A percentile compares a stretch with the other conserved stretches of the same genome.
These are phyloP conservation scores for Phialophora macrospora DNA, from an alignment of 2,329 filamentous ascomycete species.

Conservation along the genomic window DNA sequence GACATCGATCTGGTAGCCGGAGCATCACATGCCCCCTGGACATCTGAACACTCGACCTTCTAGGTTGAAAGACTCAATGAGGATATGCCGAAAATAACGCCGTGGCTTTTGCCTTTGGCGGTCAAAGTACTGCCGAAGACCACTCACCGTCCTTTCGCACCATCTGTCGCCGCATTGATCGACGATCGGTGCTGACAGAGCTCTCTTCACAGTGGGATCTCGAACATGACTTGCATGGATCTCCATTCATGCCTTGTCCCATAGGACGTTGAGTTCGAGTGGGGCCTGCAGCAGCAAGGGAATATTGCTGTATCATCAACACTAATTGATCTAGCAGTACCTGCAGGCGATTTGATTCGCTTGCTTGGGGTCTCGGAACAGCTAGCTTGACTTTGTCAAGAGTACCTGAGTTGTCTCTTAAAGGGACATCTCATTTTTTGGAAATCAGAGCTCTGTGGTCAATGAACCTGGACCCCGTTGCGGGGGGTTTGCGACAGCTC, in stretches of 20 bases:
- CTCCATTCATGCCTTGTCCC: slow-evolving; percentile 1
- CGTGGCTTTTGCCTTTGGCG: not conserved
- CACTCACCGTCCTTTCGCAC: not conserved
- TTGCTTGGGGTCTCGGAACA: not conserved
- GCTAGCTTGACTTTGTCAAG: not conserved
- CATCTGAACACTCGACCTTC: not conserved
- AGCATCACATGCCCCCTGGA: not conserved
- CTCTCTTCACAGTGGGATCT: not conserved
- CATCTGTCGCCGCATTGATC: not conserved
- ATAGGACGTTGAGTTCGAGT: not conserved
- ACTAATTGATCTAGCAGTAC: slow-evolving; percentile 8
- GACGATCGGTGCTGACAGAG: slow-evolving; percentile 13
- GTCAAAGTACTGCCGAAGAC: not conserved
- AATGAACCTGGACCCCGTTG: not conserved
- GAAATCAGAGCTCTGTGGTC: not conserved
- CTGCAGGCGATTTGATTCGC: not conserved
- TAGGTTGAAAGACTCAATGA: not conserved
- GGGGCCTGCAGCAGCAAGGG: not conserved
- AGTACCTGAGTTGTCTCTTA: not conserved
- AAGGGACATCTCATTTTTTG: not conserved
- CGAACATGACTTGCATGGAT: slow-evolving; percentile 18
- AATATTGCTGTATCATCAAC: slow-evolving; percentile 4
- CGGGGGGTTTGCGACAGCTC: not conserved
- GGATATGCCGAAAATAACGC: not conserved
- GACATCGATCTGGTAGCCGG: not conserved